Evolutionary conservation across 129 eudicot genomes (phyloP), one percentile per base, ranked within the genome.

Genomic region (Pittosporum tobira): DNA sequence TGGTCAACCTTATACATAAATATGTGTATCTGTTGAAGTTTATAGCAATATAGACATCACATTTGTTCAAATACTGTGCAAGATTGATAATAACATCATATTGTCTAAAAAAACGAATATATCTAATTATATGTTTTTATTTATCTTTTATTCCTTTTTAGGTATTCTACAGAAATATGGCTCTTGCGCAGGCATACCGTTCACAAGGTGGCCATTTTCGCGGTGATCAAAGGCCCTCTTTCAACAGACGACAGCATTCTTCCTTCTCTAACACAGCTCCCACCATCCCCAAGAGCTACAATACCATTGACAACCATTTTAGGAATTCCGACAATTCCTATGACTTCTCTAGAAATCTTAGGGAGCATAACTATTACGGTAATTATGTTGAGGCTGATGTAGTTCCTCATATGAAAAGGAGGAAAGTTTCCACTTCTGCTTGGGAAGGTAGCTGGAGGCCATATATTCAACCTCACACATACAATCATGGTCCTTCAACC

Each of bases 351-450:
- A 75, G 71, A 52, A 71, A 66, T 48, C 15, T 42, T 48, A 57
- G 67, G 31, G 87, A 49, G 45, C 70, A 73, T 31, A 56, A 67
- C 62, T 43, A 65, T 40, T 56, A 48, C 69, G 50, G 59, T 27
- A 57, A 29, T 63, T 59, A 66, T n/a, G 57, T 47, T 28, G 62
- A 75, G 47, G 78, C 74, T 20, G 84, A 82, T 16, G 59, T 18
- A 43, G 62, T 65, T 21, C 88, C 74, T 68, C 73, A 83, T 19
- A 50, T 51, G 38, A 91, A 91, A 40, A 71, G 87, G 66, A 86
- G 96, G 66, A 91, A 83, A 59, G 54, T 78, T 59, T 80, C 94
- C 2, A 58, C 67, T 49, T 73, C 79, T 38, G 46, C 82, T 24
- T 73, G 81, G 88, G 94, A 79, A 77, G 65, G 63, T 51, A 57